Conservation (phyloP, 1,284 basidiomycete genomes). For the Phellopilus nigrolimitatus region DNA sequence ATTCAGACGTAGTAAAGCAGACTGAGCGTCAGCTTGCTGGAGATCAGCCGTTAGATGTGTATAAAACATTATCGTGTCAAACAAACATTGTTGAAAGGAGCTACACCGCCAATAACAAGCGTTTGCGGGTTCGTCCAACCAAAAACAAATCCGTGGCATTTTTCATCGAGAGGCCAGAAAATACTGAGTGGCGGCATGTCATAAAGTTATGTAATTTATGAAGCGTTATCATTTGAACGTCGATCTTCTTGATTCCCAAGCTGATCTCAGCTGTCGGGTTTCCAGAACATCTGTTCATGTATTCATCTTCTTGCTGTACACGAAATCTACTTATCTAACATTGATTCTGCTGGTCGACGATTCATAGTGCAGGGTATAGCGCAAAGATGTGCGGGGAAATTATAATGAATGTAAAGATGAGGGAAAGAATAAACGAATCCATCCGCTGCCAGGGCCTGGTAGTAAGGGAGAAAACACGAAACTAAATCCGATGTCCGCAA, state of each 20-base stretch:
- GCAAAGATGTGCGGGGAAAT: background rate
- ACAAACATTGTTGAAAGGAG: background rate
- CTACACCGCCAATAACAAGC: slow-evolving; percentile 48
- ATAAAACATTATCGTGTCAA: background rate
- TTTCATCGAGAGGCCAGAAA: slow-evolving; percentile 52
- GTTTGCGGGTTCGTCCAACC: slow-evolving; percentile 43
- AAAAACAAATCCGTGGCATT: slow-evolving; percentile 42
- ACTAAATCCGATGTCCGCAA: background rate
- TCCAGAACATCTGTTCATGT: too few species aligned
- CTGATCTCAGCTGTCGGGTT: too few species aligned
- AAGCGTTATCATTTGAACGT: background rate
- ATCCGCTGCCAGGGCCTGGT: too few species aligned
- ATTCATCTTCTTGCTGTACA: background rate
- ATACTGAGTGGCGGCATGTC: slow-evolving; percentile 28
- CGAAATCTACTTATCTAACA: background rate
- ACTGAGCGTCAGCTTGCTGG: slow-evolving; percentile 1
- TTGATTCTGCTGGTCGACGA: background rate
- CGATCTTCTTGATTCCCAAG: background rate
- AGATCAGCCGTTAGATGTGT: background rate
- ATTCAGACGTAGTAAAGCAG: background rate
- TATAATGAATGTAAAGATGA: background rate
- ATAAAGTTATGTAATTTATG: slow-evolving; percentile 1
- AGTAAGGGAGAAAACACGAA: background rate
- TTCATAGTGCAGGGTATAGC: background rate
- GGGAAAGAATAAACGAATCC: background rate